Conservation (phyloP, 139 green algal species). For the Coccomyxa sp. region DNA sequence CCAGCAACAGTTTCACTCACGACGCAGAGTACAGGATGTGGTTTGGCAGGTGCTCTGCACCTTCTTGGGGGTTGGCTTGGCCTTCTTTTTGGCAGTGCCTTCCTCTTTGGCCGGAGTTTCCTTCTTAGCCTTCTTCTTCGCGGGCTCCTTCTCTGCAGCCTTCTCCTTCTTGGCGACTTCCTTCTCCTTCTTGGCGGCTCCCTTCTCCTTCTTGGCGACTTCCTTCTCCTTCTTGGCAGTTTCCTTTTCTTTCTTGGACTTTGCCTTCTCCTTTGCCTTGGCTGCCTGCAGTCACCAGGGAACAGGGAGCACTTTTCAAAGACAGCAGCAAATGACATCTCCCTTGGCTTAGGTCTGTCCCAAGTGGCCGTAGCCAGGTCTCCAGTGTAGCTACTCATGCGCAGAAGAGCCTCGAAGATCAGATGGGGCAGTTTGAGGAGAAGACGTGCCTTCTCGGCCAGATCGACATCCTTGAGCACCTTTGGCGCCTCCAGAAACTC, state of each 20-base stretch:
- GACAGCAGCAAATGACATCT: not conserved
- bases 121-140: constrained; percentile 10
- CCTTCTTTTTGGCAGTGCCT: not conserved
- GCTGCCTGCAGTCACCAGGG: constrained; percentile 18
- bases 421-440: not conserved
- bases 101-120: not conserved
- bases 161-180: constrained; percentile 25
- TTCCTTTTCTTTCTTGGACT: not conserved
- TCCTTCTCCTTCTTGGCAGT: not conserved
- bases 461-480: constrained; percentile 47
- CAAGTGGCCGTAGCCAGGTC: not conserved
- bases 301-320: not conserved
- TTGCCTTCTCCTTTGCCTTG: constrained; percentile 49
- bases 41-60: not conserved
- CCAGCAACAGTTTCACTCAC: not conserved
- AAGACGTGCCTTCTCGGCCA: constrained; percentile 36
- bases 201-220: constrained; percentile 18
- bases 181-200: constrained; percentile 3
- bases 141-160: constrained; percentile 1
- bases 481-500: constrained; percentile 59
- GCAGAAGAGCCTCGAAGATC: not conserved
- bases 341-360: not conserved
- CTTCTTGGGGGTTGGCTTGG: not conserved
- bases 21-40: not conserved
- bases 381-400: not conserved